phyloP scores from a whole-genome alignment of 73 alveolate species.

The Tetrahymena thermophila region DNA sequence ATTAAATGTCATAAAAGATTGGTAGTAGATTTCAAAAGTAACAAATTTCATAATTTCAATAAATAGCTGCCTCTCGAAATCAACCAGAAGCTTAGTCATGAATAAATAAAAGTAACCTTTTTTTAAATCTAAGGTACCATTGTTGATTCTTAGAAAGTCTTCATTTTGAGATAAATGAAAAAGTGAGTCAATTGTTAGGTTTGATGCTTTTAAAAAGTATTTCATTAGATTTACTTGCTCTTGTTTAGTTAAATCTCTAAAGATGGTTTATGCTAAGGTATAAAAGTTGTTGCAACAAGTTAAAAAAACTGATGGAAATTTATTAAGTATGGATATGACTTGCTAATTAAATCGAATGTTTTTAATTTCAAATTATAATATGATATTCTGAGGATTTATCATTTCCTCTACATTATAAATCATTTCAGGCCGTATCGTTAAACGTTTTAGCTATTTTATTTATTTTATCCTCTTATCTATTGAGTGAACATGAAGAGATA shows the following conservation, averaged over 20 bases:
- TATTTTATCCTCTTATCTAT: not conserved
- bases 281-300: not conserved
- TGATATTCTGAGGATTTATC: not conserved
- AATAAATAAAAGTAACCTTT: not conserved
- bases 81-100: not conserved
- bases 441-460: not conserved
- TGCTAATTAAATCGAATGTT: not conserved
- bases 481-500: not conserved
- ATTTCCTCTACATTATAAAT: not conserved
- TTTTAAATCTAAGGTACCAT: not conserved
- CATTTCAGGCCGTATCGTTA: not conserved
- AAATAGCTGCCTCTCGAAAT: not conserved
- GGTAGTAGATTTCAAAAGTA: not conserved
- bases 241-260: not conserved
- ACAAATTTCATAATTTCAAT: not conserved
- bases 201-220: not conserved
- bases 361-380: not conserved
- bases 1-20: not conserved
- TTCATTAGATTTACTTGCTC: not conserved
- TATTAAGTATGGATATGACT: not conserved
- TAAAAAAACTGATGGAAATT: not conserved
- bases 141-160: not conserved
- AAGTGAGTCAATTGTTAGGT: not conserved
- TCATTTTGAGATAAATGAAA: not conserved
- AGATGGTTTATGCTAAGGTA: not conserved